A percentile compares a stretch with the other conserved stretches of the same genome.
phyloP scores from a whole-genome alignment of 306 rosid genomes.

The Vigna mungo region DNA sequence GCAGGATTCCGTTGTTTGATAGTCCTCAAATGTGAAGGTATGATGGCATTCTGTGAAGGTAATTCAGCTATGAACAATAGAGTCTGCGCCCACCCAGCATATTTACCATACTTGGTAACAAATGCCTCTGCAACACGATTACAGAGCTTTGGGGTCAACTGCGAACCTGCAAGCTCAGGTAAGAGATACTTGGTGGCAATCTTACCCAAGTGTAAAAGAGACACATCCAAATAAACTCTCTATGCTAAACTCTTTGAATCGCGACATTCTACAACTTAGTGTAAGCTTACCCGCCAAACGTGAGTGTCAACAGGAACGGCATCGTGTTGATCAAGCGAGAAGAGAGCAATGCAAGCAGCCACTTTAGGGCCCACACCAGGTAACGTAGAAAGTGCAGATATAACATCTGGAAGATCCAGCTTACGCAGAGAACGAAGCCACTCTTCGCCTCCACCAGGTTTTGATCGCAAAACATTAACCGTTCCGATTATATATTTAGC shows the following conservation, averaged over 20 bases:
- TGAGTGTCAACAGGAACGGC: conserved; percentile 97
- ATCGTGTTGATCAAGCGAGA: conserved; percentile 94
- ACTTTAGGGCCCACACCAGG: conserved; percentile 99
- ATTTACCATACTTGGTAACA: conserved; percentile 81
- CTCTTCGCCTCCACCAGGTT: conserved; percentile 79
- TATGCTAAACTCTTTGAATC: neutral
- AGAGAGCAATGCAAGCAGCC: conserved; percentile 95
- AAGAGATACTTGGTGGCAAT: conserved; percentile 84
- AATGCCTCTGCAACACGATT: conserved; percentile 88
- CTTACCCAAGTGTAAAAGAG: conserved; percentile 56
- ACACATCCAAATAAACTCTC: conserved; percentile 37
- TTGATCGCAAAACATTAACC: conserved; percentile 68
- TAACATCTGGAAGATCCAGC: conserved; percentile 66
- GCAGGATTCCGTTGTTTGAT: conserved; percentile 49
- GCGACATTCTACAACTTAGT: conserved; percentile 8
- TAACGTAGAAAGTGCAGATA: conserved; percentile 65
- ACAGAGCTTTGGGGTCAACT: conserved; percentile 76
- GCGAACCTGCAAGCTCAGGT: conserved; percentile 95
- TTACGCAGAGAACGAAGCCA: conserved; percentile 87
- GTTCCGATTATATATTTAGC: conserved; percentile 82
- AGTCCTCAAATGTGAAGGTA: conserved; percentile 59
- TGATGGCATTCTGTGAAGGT: conserved; percentile 76
- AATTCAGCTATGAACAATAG: conserved; percentile 88
- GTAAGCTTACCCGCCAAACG: conserved; percentile 79
- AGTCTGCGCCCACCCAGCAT: conserved; percentile 99